A percentile compares a stretch with the other conserved stretches of the same genome.
These are phyloP conservation scores for Lunularia cruciata DNA, from an alignment of 225 moss, liverwort and hornwort species.

Conservation along the genomic window DNA sequence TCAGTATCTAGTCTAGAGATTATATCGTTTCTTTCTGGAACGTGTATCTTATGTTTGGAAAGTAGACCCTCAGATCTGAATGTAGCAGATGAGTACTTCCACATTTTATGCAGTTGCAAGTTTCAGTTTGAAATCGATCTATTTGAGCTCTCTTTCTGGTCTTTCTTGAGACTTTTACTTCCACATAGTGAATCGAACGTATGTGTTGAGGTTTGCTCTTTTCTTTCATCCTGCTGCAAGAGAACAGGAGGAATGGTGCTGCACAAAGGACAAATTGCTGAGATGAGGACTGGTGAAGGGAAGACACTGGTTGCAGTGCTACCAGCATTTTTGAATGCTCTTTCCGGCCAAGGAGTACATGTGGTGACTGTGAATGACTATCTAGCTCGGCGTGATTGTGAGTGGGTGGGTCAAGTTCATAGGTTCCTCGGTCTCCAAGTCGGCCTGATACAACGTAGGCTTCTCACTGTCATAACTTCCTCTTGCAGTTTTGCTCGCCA, in stretches of 20 bases:
- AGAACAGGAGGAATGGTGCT: constrained; percentile 82
- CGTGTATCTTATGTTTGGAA: no score
- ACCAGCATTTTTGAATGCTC: constrained; percentile 83
- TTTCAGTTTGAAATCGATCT: no score
- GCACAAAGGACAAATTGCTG: constrained; percentile 91
- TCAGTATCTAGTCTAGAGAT: no score
- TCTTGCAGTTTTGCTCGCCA: no score
- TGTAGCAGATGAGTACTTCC: no score
- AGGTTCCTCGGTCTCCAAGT: constrained; percentile 92
- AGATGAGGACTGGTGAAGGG: constrained; percentile 98
- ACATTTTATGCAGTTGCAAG: no score
- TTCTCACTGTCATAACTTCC: constrained; percentile 2
- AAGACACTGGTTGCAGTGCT: constrained; percentile 96
- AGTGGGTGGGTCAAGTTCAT: constrained; percentile 98
- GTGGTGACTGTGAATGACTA: constrained; percentile 98
- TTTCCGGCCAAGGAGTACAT: constrained; percentile 84
- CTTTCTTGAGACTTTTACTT: no score
- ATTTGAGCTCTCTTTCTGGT: no score
- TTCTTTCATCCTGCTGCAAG: neutral
- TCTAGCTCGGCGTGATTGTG: constrained; percentile 94
- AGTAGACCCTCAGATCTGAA: no score
- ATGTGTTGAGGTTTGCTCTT: constrained; percentile 9
- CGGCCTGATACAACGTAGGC: constrained; percentile 89
- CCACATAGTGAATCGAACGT: no score
- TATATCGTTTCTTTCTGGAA: no score